A percentile compares a stretch with the other conserved stretches of the same genome.
phyloP scores from a whole-genome alignment of 139 green algal species.

The Nannochloris sp. region DNA sequence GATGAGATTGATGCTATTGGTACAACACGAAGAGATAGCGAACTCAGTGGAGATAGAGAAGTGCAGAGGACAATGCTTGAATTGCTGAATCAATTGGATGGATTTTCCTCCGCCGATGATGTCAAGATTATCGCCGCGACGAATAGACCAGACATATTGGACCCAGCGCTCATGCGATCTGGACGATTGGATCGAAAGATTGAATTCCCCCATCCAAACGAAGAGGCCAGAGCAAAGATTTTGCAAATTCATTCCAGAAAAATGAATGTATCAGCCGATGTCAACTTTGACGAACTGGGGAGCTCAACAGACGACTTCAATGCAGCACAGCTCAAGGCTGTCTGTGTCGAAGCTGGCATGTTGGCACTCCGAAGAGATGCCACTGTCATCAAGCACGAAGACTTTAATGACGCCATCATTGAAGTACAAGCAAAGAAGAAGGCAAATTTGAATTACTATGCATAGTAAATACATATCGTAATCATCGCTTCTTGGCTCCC shows the following conservation, averaged over 20 bases:
- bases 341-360: constrained; percentile 99
- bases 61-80: constrained; percentile 98
- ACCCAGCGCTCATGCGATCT: constrained; percentile 93
- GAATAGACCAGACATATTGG: constrained; percentile 96
- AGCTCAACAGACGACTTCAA: constrained; percentile 98
- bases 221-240: constrained; percentile 95
- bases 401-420: constrained; percentile 98
- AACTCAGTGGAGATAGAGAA: constrained; percentile 89
- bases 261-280: constrained; percentile 80
- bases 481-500: neutral
- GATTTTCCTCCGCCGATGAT: constrained; percentile 75
- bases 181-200: constrained; percentile 97
- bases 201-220: constrained; percentile 97
- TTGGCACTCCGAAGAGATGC: constrained; percentile 89
- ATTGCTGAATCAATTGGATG: constrained; percentile 95
- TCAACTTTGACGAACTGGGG: constrained; percentile 98
- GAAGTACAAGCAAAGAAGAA: constrained; percentile 99
- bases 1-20: constrained; percentile 91
- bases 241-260: constrained; percentile 74
- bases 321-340: constrained; percentile 82
- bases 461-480: constrained; percentile 17
- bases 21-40: constrained; percentile 94
- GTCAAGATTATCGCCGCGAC: constrained; percentile 98
- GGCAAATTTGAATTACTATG: constrained; percentile 90
- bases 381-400: constrained; percentile 90